Conservation (phyloP, 2,329 filamentous ascomycete genomes). For the Aspergillus pseudoviridinutans region DNA sequence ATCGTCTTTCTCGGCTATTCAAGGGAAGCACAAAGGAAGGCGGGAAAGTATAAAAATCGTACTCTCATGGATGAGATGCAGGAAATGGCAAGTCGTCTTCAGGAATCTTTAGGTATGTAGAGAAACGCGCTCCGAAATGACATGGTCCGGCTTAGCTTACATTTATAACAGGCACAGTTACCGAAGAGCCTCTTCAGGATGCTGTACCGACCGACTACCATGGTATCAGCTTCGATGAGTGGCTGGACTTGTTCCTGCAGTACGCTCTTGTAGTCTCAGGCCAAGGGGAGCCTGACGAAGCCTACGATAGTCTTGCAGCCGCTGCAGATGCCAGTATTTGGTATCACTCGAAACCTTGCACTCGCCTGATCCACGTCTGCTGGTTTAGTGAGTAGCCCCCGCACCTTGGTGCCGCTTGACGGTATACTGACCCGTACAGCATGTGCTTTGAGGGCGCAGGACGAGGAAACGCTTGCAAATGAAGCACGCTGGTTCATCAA, state of each 20-base stretch:
- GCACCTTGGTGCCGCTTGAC: background rate
- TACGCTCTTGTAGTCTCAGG: slow-evolving; percentile 75
- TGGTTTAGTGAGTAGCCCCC: slow-evolving; percentile 60
- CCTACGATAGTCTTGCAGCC: slow-evolving; percentile 75
- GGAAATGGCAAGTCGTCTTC: slow-evolving; percentile 42
- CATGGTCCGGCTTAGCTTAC: slow-evolving; percentile 10
- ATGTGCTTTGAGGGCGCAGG: slow-evolving; percentile 76
- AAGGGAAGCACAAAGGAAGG: slow-evolving; percentile 37
- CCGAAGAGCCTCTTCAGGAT: slow-evolving; percentile 25
- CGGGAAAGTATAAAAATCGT: slow-evolving; percentile 30
- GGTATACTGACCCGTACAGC: slow-evolving; percentile 45
- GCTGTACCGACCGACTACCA: slow-evolving; percentile 59
- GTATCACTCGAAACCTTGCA: slow-evolving; percentile 62
- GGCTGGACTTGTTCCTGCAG: slow-evolving; percentile 87
- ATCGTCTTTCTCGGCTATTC: slow-evolving; percentile 50
- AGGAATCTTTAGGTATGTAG: slow-evolving; percentile 37
- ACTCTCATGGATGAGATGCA: slow-evolving; percentile 41
- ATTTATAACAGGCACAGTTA: slow-evolving; percentile 12
- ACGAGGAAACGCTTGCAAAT: slow-evolving; percentile 69
- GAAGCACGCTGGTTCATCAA: slow-evolving; percentile 81
- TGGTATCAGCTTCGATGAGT: slow-evolving; percentile 74
- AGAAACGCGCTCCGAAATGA: too few relatives aligned
- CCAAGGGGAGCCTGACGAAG: slow-evolving; percentile 62
- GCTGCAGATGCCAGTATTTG: slow-evolving; percentile 80
- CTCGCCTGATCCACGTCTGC: slow-evolving; percentile 70